Base-by-base conservation (phyloP, 805 yeast species). In the Ogataea henricii region DNA sequence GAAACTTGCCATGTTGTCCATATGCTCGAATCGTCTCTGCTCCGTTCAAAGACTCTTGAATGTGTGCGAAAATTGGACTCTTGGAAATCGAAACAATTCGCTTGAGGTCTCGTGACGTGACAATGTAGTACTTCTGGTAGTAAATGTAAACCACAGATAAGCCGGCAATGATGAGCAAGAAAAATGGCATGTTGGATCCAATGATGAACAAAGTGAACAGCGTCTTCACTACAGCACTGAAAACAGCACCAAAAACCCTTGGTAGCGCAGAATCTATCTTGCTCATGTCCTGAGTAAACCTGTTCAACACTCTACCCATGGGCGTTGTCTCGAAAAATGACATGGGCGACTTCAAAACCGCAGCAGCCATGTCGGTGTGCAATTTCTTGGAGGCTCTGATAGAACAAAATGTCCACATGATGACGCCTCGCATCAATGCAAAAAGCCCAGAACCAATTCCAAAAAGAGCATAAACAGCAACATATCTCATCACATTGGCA, bases 21-120 rank as follows among this genome's bases (percentile, higher is more conserved):
- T 77, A 91, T 0, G 96, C 96, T 40, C 85, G 73, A 47, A 90
- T 82, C 1, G 95, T 90, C 40, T 82, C 81, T 18, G 85, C 79
- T 10, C 97, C 97, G 26, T 76, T 77, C 41, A 90, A 68, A 2
- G 90, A 82, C 60, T 90, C 97, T 61, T 87, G 91, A 53, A 90
- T 75, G 55, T 86, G 89, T 0, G 96, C 86, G 70, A 79, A 86
- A 14, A 89, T 81, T 2, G 96, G 96, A 47, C 88, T 80, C 58
- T 80, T 76, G 4, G 92, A 76, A 18, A 82, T 74, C 45, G 87
- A 81, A 40, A 79, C 81, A 43, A 89, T 70, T 58, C 96, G 77
- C 62, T 87, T 87, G 57, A 89, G 71, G 62, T 89, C 96, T 58
- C 96, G 77, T 7, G 90, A 79, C 1, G 89, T 76, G 3, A 81